A percentile compares a stretch with the other conserved stretches of the same genome.
phyloP scores from a whole-genome alignment of 106 monocot species.

The Dendrobium chrysotoxum region DNA sequence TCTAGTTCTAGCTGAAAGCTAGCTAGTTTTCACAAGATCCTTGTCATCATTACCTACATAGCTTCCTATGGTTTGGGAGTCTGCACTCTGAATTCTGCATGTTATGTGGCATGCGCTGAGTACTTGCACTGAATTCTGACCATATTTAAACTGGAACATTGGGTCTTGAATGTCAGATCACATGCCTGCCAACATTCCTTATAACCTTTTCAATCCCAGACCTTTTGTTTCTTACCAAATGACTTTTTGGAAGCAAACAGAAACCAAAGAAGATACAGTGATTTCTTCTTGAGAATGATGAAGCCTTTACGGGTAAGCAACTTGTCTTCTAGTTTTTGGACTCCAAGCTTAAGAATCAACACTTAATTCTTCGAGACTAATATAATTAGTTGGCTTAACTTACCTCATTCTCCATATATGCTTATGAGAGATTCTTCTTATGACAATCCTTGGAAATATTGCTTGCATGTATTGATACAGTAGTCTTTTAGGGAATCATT shows the following conservation, averaged over 20 bases:
- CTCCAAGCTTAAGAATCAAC: conserved; percentile 7
- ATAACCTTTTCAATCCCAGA: background rate
- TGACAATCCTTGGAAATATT: background rate
- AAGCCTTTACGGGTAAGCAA: background rate
- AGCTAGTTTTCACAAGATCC: too few species aligned
- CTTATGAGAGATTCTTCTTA: background rate
- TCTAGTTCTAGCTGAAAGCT: too few species aligned
- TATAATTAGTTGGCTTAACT: background rate
- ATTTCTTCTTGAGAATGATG: conserved; percentile 4
- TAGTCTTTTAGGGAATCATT: background rate
- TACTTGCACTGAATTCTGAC: too few species aligned
- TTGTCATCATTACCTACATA: too few species aligned
- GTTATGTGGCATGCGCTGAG: too few species aligned
- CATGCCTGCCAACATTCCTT: conserved; percentile 1
- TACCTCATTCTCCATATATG: background rate
- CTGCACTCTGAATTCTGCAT: too few species aligned
- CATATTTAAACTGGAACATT: background rate
- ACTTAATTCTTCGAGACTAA: background rate
- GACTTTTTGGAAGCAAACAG: background rate
- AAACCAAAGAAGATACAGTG: background rate
- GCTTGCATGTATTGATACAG: background rate
- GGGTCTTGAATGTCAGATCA: background rate
- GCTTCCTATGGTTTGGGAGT: too few species aligned
- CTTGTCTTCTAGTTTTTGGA: conserved; percentile 9
- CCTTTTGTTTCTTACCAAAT: background rate